Percentiles rank a stretch among this genome's conserved stretches.
Evolutionary conservation across 768 basidiomycete genomes (phyloP).

Genomic region (Boletellus ananiceps): DNA sequence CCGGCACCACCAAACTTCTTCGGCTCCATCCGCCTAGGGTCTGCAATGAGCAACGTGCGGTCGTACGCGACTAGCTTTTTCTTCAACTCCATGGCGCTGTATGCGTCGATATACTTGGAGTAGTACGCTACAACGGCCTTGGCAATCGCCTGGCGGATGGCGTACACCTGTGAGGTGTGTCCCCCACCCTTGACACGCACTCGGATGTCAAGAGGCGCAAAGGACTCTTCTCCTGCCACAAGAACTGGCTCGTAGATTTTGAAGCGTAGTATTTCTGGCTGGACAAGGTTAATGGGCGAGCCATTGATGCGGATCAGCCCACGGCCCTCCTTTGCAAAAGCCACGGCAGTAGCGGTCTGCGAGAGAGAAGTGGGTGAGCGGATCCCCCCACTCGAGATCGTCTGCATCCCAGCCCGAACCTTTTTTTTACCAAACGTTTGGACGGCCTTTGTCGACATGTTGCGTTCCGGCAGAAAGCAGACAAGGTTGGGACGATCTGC

Average conservation of each 20-base stretch:
- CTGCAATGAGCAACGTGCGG: slow-evolving; percentile 83
- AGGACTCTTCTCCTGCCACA: slow-evolving; percentile 86
- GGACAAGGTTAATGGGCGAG: slow-evolving; percentile 91
- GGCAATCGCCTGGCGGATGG: slow-evolving; percentile 97
- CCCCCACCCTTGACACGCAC: slow-evolving; percentile 99
- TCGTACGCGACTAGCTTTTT: slow-evolving; percentile 97
- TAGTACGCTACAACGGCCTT: slow-evolving; percentile 98
- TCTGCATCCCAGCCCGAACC: slow-evolving; percentile 41
- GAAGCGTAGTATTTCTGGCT: slow-evolving; percentile 93
- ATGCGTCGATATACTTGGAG: slow-evolving; percentile 98
- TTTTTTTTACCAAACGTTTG: slow-evolving; percentile 99
- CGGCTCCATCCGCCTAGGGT: slow-evolving; percentile 96
- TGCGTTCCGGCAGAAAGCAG: slow-evolving; percentile 26
- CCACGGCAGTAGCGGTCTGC: slow-evolving; percentile 97
- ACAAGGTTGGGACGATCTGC: slow-evolving; percentile 19
- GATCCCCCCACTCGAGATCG: not conserved
- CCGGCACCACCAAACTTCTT: slow-evolving; percentile 99
- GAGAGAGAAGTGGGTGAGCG: slow-evolving; percentile 4
- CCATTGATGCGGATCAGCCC: slow-evolving; percentile 97
- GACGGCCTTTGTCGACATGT: slow-evolving; percentile 86
- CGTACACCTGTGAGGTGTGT: slow-evolving; percentile 98
- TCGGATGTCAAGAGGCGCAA: slow-evolving; percentile 87
- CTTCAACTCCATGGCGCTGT: slow-evolving; percentile 95
- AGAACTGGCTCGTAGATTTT: slow-evolving; percentile 98
- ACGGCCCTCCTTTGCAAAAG: slow-evolving; percentile 93